phyloP scores from a whole-genome alignment of 305 asterid species.

The Ajuga reptans region DNA sequence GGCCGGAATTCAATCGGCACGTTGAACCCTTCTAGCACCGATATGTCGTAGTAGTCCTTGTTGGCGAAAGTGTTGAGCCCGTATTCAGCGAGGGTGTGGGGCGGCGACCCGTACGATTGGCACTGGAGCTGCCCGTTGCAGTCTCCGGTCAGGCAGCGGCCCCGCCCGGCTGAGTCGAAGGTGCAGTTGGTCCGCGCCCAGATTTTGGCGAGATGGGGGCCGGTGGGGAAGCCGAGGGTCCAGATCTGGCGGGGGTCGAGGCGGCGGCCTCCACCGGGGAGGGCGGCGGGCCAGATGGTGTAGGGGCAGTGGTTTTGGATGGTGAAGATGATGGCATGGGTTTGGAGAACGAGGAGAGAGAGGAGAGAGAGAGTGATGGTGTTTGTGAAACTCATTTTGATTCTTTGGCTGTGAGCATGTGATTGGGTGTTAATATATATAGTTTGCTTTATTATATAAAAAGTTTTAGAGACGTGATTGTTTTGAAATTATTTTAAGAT shows the following conservation, averaged over 20 bases:
- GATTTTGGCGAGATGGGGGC: conserved; percentile 27
- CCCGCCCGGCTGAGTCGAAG: conserved; percentile 35
- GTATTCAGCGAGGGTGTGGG: conserved; percentile 39
- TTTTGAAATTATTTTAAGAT: not conserved
- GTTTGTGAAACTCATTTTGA: conserved; percentile 18
- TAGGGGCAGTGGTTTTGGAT: conserved; percentile 39
- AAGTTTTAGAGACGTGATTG: not conserved
- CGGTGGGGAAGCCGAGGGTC: conserved; percentile 28
- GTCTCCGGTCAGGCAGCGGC: conserved; percentile 51
- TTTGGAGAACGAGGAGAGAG: conserved; percentile 23
- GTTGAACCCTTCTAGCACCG: conserved; percentile 44
- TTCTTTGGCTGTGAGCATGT: not conserved
- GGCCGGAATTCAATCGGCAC: conserved; percentile 40
- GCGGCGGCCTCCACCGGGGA: conserved; percentile 48
- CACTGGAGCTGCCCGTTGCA: conserved; percentile 41
- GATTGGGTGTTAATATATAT: not conserved
- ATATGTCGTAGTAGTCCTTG: conserved; percentile 38
- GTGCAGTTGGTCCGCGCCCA: conserved; percentile 54
- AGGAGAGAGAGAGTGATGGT: not conserved
- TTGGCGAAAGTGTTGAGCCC: conserved; percentile 36
- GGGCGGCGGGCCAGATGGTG: conserved; percentile 47
- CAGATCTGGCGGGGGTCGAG: conserved; percentile 37
- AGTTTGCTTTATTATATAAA: not conserved
- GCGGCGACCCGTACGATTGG: conserved; percentile 28
- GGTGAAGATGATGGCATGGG: conserved; percentile 30